Conservation (phyloP, 179 eudicot species). For the Heliamphora ciliata region DNA sequence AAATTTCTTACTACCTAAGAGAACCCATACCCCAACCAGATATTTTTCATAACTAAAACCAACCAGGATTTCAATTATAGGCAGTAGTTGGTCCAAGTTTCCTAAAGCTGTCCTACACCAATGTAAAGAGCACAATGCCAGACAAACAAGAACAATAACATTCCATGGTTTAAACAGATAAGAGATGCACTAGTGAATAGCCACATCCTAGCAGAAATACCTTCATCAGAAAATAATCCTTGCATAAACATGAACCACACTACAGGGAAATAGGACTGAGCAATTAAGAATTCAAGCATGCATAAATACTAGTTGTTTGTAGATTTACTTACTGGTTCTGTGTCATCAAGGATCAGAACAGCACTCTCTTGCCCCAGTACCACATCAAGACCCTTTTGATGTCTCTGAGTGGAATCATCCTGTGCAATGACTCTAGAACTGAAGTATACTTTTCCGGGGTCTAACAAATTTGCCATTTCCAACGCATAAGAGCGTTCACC, state of each 20-base stretch:
- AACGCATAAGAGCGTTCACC: constrained; percentile 76
- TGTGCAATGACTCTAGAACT: constrained; percentile 76
- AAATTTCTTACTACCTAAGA: no score
- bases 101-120: no score
- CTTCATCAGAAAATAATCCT: neutral
- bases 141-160: neutral
- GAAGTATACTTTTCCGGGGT: constrained; percentile 61
- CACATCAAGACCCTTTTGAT: constrained; percentile 91
- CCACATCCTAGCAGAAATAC: neutral
- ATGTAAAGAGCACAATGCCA: no score
- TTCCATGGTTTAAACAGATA: neutral
- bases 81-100: no score
- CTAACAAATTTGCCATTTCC: constrained; percentile 82
- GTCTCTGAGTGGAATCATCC: constrained; percentile 66
- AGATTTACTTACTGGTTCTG: constrained; percentile 55
- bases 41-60: no score
- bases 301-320: constrained; percentile 1
- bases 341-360: constrained; percentile 88
- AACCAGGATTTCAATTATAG: no score
- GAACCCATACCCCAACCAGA: no score
- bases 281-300: constrained; percentile 7
- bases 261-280: neutral
- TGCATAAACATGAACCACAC: neutral
- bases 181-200: neutral
- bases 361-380: constrained; percentile 79